Evolutionary conservation across 345 rosid species (phyloP), one percentile per base, ranked within the genome.

Genomic region (Kandelia obovata): DNA sequence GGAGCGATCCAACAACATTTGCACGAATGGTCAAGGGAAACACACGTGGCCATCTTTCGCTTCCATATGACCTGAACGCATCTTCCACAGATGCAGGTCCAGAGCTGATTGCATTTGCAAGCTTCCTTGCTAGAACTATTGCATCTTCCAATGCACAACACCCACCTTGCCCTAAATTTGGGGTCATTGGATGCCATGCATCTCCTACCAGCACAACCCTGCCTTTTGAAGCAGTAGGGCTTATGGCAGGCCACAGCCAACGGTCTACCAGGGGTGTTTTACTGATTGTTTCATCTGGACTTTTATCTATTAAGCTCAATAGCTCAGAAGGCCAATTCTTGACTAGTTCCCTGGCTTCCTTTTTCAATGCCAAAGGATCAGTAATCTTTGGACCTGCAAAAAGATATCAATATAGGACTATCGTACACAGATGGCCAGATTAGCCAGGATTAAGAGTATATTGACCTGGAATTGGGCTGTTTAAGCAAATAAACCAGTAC

Each of bases 171-270:
- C 97, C 97, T 0, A 94, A 92, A 72, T 91, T 89, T 4, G 98
- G 97, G 43, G 97, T 94, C 97, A 94, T 91, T 16, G 96, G 99
- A 67, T 94, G 96, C 96, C 97, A 94, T 3, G 99, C 97, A 71
- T 94, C 93, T 58, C 96, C 96, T 1, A 85, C 95, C 20, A 88
- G 81, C 39, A 91, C 97, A 5, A 88, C 83, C 34, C 72, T 61
- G 7, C 93, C 90, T 28, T 73, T 74, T 34, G 93, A 95, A 64
- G 93, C 90, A 0, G 84, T 66, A 66, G 97, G 92, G 78, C 84
- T 81, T 9, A 84, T 55, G 5, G 65, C 80, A 0, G 96, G 96
- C 97, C 99, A 92, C 25, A 87, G 77, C 97, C 99, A 87, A 32
- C 97, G 87, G 76, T 91, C 96, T 23, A 86, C 93, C 7, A 91